Evolutionary conservation across 192 early-diverging fungal species (phyloP).

Genomic region (Chytriomyces sp.): DNA sequence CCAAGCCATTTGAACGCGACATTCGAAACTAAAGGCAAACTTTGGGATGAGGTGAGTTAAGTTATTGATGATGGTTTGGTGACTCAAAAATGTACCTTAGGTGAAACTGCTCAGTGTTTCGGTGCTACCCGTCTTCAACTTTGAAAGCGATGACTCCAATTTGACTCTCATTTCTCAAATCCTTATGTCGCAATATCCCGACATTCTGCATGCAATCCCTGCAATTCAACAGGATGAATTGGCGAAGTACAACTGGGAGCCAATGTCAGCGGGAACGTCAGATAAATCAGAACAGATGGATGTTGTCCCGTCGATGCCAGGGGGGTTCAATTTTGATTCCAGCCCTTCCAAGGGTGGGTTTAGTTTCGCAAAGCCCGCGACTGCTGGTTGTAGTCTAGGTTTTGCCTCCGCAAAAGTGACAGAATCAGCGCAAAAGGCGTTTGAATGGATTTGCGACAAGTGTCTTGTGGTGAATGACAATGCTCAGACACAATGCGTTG

Average conservation of each 20-base stretch:
- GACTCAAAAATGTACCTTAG: background rate
- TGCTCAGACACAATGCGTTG: background rate
- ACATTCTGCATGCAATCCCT: background rate
- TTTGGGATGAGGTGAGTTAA: constrained; percentile 3
- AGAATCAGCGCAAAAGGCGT: background rate
- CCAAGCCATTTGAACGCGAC: background rate
- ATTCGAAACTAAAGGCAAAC: background rate
- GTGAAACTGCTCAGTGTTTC: background rate
- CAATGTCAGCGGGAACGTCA: background rate
- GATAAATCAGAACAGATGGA: background rate
- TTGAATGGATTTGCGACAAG: background rate
- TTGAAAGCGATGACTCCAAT: background rate
- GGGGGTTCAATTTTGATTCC: constrained; percentile 9
- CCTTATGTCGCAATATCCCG: background rate
- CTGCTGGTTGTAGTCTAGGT: background rate
- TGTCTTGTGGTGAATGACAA: background rate
- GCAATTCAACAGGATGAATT: background rate
- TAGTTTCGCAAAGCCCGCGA: background rate
- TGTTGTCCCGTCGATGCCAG: background rate
- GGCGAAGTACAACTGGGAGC: background rate
- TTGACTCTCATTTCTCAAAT: background rate
- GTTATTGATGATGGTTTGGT: background rate
- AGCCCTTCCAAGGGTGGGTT: background rate
- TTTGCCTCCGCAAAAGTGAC: background rate
- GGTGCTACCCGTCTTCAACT: background rate